Percentiles rank a stretch among this genome's conserved stretches.
These are phyloP conservation scores for Fusarium globosum DNA, from an alignment of 2,329 filamentous ascomycete species.

Conservation along the genomic window DNA sequence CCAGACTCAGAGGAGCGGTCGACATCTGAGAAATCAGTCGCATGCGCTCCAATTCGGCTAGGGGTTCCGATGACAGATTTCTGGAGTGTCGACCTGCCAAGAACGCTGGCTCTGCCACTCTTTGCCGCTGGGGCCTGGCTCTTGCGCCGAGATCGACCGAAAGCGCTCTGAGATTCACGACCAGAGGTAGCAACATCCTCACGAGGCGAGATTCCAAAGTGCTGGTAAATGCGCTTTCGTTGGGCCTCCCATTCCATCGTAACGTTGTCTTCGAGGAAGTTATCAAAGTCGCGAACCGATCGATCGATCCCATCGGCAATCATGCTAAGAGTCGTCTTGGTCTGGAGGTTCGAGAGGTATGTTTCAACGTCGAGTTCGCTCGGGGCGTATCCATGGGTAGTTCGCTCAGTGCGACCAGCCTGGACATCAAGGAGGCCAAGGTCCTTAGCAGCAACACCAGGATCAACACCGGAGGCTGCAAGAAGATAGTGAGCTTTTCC, in stretches of 20 bases:
- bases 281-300: slow-evolving; percentile 91
- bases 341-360: slow-evolving; percentile 87
- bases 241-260: slow-evolving; percentile 97
- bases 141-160: slow-evolving; percentile 68
- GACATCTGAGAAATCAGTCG: slow-evolving; percentile 75
- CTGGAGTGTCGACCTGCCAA: slow-evolving; percentile 74
- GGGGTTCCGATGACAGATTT: slow-evolving; percentile 90
- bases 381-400: slow-evolving; percentile 54
- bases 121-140: slow-evolving; percentile 61
- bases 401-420: slow-evolving; percentile 58
- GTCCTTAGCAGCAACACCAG: slow-evolving; percentile 85
- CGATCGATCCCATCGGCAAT: slow-evolving; percentile 91
- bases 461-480: slow-evolving; percentile 91
- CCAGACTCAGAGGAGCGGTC: slow-evolving; percentile 66
- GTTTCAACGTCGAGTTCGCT: slow-evolving; percentile 77
- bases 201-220: slow-evolving; percentile 84
- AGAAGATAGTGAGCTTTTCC: slow-evolving; percentile 88
- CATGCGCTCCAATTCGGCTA: slow-evolving; percentile 72
- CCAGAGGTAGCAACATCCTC: slow-evolving; percentile 58
- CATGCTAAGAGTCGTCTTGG: slow-evolving; percentile 90
- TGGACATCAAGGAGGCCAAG: slow-evolving; percentile 80
- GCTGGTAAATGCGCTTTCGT: slow-evolving; percentile 91
- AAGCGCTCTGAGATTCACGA: slow-evolving; percentile 65
- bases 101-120: slow-evolving; percentile 60
- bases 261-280: slow-evolving; percentile 93